These are phyloP conservation scores for Cetradonia linearis DNA, from an alignment of 495 filamentous ascomycete genomes.

Conservation along the genomic window DNA sequence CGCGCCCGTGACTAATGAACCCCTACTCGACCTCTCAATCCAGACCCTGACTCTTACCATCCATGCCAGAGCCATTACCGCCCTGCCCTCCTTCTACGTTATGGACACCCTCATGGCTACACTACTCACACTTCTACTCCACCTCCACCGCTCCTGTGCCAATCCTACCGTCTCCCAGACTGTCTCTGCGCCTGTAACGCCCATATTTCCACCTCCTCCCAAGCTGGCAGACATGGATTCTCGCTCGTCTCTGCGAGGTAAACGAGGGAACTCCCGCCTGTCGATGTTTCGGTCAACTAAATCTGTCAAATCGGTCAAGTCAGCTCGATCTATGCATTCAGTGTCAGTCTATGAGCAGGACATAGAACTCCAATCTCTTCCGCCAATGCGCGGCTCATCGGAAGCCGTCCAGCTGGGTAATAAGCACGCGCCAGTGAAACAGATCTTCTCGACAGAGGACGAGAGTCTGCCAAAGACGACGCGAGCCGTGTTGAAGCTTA, in stretches of 20 bases:
- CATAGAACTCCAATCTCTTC: conserved; percentile 16
- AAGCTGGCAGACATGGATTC: conserved; percentile 15
- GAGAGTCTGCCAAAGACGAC: conserved; percentile 20
- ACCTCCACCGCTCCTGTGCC: conserved; percentile 25
- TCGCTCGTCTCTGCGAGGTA: conserved; percentile 12
- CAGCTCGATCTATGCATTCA: conserved; percentile 15
- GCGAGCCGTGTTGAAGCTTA: conserved; percentile 20
- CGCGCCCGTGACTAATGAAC: conserved; percentile 21
- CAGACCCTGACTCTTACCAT: conserved; percentile 15
- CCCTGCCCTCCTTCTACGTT: conserved; percentile 21
- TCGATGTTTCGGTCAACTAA: conserved; percentile 17
- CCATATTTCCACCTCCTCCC: conserved; percentile 18
- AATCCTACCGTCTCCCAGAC: conserved; percentile 11
- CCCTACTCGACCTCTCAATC: conserved; percentile 20
- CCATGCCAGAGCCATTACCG: conserved; percentile 11
- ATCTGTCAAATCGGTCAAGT: conserved; percentile 14
- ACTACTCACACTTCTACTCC: conserved; percentile 25
- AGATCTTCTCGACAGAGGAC: conserved; percentile 21
- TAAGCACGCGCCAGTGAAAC: conserved; percentile 16
- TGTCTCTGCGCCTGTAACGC: conserved; percentile 3
- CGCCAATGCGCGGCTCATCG: background rate
- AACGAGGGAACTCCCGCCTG: conserved; percentile 14
- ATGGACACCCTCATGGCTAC: conserved; percentile 24
- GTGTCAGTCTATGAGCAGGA: conserved; percentile 19
- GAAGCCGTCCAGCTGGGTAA: background rate